Conservation (phyloP, 2,329 filamentous ascomycete species). For the Fusarium redolens region DNA sequence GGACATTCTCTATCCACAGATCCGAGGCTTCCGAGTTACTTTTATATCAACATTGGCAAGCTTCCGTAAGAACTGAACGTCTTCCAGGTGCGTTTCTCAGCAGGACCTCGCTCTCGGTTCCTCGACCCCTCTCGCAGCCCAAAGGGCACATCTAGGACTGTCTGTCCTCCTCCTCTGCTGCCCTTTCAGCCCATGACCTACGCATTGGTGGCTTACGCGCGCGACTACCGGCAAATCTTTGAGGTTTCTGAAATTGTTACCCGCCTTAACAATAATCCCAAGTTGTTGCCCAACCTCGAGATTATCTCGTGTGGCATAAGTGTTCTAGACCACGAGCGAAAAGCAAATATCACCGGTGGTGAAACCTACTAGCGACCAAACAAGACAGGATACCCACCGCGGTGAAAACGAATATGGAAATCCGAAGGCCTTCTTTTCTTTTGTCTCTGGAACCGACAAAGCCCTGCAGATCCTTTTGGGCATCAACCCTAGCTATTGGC, state of each 20-base stretch:
- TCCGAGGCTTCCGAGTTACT: not conserved
- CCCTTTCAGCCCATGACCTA: not conserved
- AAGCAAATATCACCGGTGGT: constrained; percentile 20
- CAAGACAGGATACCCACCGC: not conserved
- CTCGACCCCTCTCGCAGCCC: not conserved
- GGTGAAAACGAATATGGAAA: constrained; percentile 11
- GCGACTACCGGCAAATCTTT: constrained; percentile 25
- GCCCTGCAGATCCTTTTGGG: constrained; percentile 28
- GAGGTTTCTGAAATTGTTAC: constrained; percentile 18
- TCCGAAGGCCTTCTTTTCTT: constrained; percentile 8
- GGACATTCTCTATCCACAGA: not conserved
- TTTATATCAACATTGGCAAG: not conserved
- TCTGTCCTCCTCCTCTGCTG: not conserved
- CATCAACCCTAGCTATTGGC: constrained; percentile 9
- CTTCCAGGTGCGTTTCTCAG: not conserved
- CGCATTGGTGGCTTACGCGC: constrained; percentile 20
- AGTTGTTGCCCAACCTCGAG: constrained; percentile 1
- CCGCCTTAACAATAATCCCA: constrained; percentile 30
- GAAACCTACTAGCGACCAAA: constrained; percentile 27
- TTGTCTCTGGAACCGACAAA: constrained; percentile 1
- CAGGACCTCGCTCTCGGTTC: not conserved
- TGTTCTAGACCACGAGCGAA: constrained; percentile 20
- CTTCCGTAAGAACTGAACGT: not conserved
- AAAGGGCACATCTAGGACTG: not conserved
- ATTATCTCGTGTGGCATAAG: not conserved